A percentile compares a stretch with the other conserved stretches of the same genome.
Conservation (phyloP, 495 filamentous ascomycete genomes). For the Chaetomium cochliodes region DNA sequence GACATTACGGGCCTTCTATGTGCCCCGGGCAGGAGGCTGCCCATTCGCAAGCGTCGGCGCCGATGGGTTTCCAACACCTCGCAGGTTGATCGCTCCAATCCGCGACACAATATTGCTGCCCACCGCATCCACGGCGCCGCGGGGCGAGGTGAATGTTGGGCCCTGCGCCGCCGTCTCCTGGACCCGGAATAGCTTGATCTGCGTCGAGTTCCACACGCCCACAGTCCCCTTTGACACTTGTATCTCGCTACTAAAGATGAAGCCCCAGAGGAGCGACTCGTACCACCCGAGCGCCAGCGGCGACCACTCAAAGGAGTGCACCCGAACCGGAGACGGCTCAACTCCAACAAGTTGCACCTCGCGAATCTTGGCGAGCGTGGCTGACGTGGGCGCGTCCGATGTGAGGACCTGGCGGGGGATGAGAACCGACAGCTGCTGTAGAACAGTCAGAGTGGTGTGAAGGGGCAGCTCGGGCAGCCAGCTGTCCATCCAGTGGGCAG, state of each 20-base stretch:
- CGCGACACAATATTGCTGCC: slow-evolving; percentile 87
- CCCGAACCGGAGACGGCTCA: slow-evolving; percentile 70
- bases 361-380: slow-evolving; percentile 41
- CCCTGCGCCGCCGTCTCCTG: slow-evolving; percentile 79
- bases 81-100: slow-evolving; percentile 71
- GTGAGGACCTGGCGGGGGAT: slow-evolving; percentile 44
- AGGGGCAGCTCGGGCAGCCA: slow-evolving; percentile 93
- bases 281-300: slow-evolving; percentile 93
- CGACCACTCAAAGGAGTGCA: slow-evolving; percentile 95
- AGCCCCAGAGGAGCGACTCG: slow-evolving; percentile 91
- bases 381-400: slow-evolving; percentile 37
- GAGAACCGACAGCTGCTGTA: slow-evolving; percentile 58
- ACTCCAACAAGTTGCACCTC: slow-evolving; percentile 55
- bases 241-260: slow-evolving; percentile 89
- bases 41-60: background rate
- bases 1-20: background rate
- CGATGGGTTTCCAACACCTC: slow-evolving; percentile 33
- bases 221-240: slow-evolving; percentile 81
- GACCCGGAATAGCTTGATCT: slow-evolving; percentile 83
- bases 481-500: slow-evolving; percentile 78
- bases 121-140: slow-evolving; percentile 93
- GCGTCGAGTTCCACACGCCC: slow-evolving; percentile 94
- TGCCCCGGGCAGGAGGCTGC: slow-evolving; percentile 5
- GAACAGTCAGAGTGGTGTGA: slow-evolving; percentile 82
- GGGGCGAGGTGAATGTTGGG: slow-evolving; percentile 75